phyloP scores from a whole-genome alignment of 495 filamentous ascomycete species.

The Talaromyces trachyspermus region DNA sequence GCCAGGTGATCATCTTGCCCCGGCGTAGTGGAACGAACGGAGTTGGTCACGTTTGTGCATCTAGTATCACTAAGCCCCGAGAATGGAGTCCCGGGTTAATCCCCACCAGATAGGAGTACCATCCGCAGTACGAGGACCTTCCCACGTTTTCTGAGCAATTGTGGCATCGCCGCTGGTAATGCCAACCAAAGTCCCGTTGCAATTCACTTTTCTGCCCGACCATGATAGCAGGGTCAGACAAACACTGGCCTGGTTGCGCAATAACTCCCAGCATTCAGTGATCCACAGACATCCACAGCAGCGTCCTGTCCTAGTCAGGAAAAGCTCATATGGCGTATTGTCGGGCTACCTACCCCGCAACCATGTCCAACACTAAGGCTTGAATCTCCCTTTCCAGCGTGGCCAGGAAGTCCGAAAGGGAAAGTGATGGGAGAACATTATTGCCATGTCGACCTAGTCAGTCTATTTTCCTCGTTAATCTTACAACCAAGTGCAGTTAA shows the following conservation, averaged over 20 bases:
- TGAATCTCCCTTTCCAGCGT: too few species aligned
- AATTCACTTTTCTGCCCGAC: constrained; percentile 40
- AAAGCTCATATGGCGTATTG: too few species aligned
- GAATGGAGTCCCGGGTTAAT: background rate
- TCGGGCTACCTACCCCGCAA: too few species aligned
- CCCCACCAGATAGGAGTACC: constrained; percentile 12
- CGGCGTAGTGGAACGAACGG: too few species aligned
- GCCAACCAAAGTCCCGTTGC: constrained; percentile 16
- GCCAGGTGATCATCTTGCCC: constrained; percentile 38
- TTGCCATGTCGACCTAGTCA: too few species aligned
- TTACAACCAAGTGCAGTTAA: too few species aligned
- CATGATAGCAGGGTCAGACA: constrained; percentile 39
- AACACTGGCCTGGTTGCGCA: constrained; percentile 41
- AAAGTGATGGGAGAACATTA: too few species aligned
- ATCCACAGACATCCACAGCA: constrained; percentile 36
- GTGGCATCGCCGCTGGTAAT: constrained; percentile 8
- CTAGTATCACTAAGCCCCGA: background rate
- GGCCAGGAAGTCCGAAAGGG: too few species aligned
- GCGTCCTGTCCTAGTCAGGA: constrained; percentile 27
- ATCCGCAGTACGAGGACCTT: constrained; percentile 5
- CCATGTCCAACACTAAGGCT: too few species aligned
- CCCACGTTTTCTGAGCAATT: constrained; percentile 10
- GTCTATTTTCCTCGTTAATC: too few species aligned
- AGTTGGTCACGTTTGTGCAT: background rate
- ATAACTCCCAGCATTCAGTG: constrained; percentile 55